Evolutionary conservation across 768 basidiomycete species (phyloP), one percentile per base, ranked within the genome.

Genomic region (Pisolithus orientalis): DNA sequence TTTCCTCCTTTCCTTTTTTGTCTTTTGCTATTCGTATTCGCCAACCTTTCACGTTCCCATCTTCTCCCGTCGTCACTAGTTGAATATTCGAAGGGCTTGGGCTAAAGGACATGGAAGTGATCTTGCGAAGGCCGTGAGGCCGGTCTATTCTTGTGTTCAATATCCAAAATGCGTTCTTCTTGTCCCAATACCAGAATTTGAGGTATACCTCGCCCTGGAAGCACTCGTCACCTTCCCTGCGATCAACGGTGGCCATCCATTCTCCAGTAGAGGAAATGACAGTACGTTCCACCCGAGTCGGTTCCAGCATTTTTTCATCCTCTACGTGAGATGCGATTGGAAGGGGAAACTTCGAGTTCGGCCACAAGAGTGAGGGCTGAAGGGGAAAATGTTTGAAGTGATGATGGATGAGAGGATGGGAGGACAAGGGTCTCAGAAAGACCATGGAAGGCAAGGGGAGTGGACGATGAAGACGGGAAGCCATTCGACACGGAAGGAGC

Each of bases 181-280:
- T 73, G 62, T 85, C 81, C 90, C 93, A 95, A 51, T 71, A 73
- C 95, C 96, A 99, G 32, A 97, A 69, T 72, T 98, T 98, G 51
- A 99, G 76, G 64, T 86, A 86, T 29, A 85, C 75, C 69, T 86
- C 92, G 27, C 72, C 72, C 56, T 75, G 82, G 68, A 83, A 83
- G 11, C 72, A 74, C 24, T 80, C 81, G 40, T 87, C 84, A 5
- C 79, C 84, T 51, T 82, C 77, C 50, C 94, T 79, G 29, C 71
- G 68, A 68, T 99, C 95, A 25, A 91, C 68, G 1, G 95, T 94
- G 5, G 93, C 93, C 82, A 99, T 82, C 94, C 95, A 98, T 44
- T 81, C 76, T 9, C 86, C 86, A n/a, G 72, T 74, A 1, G 78
- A 65, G 5, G 87, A 87, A 53, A 94, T 73, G 5, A 76, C 80